Evolutionary conservation across 2,329 filamentous ascomycete species (phyloP).

Genomic region (Taxawa tesnikishii): DNA sequence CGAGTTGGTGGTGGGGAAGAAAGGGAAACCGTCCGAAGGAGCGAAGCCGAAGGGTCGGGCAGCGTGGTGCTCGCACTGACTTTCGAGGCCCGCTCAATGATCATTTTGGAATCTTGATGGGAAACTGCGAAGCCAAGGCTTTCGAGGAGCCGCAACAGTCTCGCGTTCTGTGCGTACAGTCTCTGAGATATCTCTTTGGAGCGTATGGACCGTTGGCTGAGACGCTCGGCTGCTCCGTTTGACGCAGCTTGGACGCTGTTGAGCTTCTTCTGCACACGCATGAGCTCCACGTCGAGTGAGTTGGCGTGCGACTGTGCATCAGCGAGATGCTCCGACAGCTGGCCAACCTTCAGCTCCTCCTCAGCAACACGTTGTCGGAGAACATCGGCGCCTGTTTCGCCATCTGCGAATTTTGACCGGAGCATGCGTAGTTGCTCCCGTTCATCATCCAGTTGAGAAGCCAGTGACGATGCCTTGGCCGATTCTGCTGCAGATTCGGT

Average conservation of each 20-base stretch:
- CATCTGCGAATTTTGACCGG: slow-evolving; percentile 62
- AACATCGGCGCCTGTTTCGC: slow-evolving; percentile 71
- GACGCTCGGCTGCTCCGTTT: slow-evolving; percentile 40
- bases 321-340: slow-evolving; percentile 57
- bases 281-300: slow-evolving; percentile 63
- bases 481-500: slow-evolving; percentile 36
- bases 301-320: slow-evolving; percentile 65
- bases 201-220: slow-evolving; percentile 58
- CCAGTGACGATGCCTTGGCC: slow-evolving; percentile 32
- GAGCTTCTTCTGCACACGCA: slow-evolving; percentile 53
- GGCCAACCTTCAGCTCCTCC: slow-evolving; percentile 58
- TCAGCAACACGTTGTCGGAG: slow-evolving; percentile 63
- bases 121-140: slow-evolving; percentile 73
- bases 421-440: slow-evolving; percentile 57
- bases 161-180: slow-evolving; percentile 72
- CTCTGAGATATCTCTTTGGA: slow-evolving; percentile 76
- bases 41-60: slow-evolving; percentile 26
- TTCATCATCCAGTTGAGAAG: slow-evolving; percentile 48
- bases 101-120: slow-evolving; percentile 56
- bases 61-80: slow-evolving; percentile 36
- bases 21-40: slow-evolving; percentile 41
- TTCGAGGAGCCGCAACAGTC: slow-evolving; percentile 72
- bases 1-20: slow-evolving; percentile 44
- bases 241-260: slow-evolving; percentile 37
- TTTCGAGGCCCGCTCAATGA: slow-evolving; percentile 59